Evolutionary conservation across 2,329 filamentous ascomycete species (phyloP), one percentile per base, ranked within the genome.

Genomic region (Periconia sp.): DNA sequence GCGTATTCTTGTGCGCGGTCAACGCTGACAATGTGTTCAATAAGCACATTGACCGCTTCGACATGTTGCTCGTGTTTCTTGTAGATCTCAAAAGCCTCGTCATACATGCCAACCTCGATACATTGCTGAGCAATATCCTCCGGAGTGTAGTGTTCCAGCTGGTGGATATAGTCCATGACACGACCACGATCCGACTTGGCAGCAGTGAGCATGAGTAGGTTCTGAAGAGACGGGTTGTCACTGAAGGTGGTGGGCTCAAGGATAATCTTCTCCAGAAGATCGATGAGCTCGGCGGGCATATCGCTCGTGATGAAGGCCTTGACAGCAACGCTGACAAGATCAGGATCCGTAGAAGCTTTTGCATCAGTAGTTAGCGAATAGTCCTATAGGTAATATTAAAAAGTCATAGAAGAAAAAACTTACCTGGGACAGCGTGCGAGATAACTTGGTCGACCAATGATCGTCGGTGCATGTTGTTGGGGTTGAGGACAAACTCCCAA

Each of bases 221-320:
- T 99, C 77, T 99, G 95, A 53, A 99, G 82, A 73, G 91, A 97
- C 69, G 91, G 85, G 76, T 99, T 99, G 77, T 99, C 95, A 67
- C 91, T 97, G 82, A 99, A 99, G 6, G 91, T 91, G 5, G 93
- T 96, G n/a, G 94, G 95, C 81, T 99, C 94, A n/a, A 99, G 81
- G 31, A 99, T 93, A 63, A 99, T 99, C 86, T 97, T 99, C 82
- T 99, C 95, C 17, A 99, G 84, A 37, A 99, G 85, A 75, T 99
- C 95, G 66, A 99, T 97, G 48, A 99, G 84, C 79, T 99, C 94
- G 5, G 88, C 87, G 9, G 94, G 94, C 62, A 99, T 82, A 69
- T 99, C 94, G 52, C 90, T 90, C 61, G 89, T 87, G 49, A 99
- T 85, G 81, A 99, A 96, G 41, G 92, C 88, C 66, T 95, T 89